Base-by-base conservation (phyloP, 2,329 filamentous ascomycete species). In the Anthostomella pinea region DNA sequence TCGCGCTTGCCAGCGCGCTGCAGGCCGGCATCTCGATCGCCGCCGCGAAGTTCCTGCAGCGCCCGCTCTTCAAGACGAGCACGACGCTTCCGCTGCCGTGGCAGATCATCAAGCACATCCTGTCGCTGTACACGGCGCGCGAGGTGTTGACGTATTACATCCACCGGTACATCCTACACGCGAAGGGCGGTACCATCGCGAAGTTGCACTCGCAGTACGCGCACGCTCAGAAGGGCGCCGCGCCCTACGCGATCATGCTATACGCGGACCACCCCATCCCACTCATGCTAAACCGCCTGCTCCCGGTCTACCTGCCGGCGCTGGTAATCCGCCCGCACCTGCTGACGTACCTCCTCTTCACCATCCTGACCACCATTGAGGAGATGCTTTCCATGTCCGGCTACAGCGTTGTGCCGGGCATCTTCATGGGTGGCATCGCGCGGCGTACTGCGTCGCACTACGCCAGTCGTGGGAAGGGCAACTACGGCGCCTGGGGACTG, bases 161-260 rank as follows among this genome's bases (percentile, higher is more conserved):
- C 48, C 88, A 95, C 64, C 81, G 85, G 33, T 75, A 76, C 54
- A 41, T 83, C 17, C 72, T 95, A 7, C 88, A 95, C 19, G 58
- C 53, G 7, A 19, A 15, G 18, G 45, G 55, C 5, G 56, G 60
- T 0, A 37, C 51, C 3, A 41, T 75, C 16, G 65, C 68, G 6
- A 57, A 48, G 5, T 61, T 72, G 33, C 68, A 78, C 56, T 42
- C 53, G 30, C 33, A 51, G 35, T 72, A 68, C 54, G 66, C 66
- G 52, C 79, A 87, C 63, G 61, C 68, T 30, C 65, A 75, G 38
- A 58, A 59, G 16, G 39, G 45, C 16, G 68, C 75, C 2, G 77
- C 81, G 0, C 70, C 73, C 0, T 84, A 77, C 59, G 75, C 80
- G 17, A 70, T 87, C 16, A 67, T 74, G 27, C 70, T 83, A 7